Base-by-base conservation (phyloP, 2,329 filamentous ascomycete species). In the Sporothrix pallida region DNA sequence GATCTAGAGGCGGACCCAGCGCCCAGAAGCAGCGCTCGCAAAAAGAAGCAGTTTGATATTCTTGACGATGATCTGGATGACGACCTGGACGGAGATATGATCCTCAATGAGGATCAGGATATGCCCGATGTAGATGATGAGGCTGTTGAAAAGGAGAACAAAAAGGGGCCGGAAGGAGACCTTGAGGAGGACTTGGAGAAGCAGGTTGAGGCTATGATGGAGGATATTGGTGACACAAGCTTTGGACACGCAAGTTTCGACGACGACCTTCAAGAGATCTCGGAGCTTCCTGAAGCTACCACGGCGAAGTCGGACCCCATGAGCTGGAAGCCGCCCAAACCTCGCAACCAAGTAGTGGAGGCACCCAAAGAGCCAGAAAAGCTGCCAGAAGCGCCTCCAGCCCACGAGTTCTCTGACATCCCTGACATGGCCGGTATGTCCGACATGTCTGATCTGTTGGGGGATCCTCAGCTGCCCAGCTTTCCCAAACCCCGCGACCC, bases 121-220 rank as follows among this genome's bases (percentile, higher is more conserved):
- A 70, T 70, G 52, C 13, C 42, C 1, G 52, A 54, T 23, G 46
- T n/a, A 20, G 10, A 20, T 8, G 56, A 52, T 9, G 46, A 63
- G 58, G 26, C 9, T 13, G 7, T 46, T 1, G 70, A 31, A 3
- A 12, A 48, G 12, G 20, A 31, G 31, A 26, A 3, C 26, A 54
- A 12, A 44, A 5, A 20, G 42, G 31, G 26, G 26, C n/a, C 60
- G 7, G 23, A 6, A 50, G 31, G 46, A 75, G 23, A 26, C 26
- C 10, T 15, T 20, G 20, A 44, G 72, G 65, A 78, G 73, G 72
- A 75, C 52, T 71, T 56, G 52, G 52, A 56, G 74, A 75, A 31
- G 74, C 77, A 9, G 20, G 7, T 62, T 44, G 42, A 31, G 17
- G 26, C 23, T 15, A 31, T 58, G 54, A 31, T 68, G 54, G 31